Percentiles rank a stretch among this genome's conserved stretches.
Evolutionary conservation across 192 early-diverging fungal genomes (phyloP).

Genomic region (Dimargaris cristalligena): DNA sequence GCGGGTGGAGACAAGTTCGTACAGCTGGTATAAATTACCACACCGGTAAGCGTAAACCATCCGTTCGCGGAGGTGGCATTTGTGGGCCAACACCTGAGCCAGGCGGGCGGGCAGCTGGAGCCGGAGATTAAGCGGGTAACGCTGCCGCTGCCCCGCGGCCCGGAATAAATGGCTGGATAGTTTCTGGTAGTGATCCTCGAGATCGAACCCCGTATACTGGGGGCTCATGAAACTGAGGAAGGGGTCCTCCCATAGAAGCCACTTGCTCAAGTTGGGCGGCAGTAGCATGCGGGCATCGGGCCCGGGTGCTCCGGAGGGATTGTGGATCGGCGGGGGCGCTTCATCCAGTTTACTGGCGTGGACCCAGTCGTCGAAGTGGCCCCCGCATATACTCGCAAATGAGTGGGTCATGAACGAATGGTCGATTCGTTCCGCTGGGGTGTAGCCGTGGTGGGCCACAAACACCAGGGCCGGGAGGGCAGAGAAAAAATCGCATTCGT

Average conservation of each 20-base stretch:
- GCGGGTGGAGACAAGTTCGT: slow-evolving; percentile 36
- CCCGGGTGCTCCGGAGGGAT: no score
- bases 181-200: slow-evolving; percentile 46
- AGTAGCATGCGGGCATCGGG: slow-evolving; percentile 29
- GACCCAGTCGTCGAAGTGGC: slow-evolving; percentile 60
- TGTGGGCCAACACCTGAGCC: slow-evolving; percentile 48
- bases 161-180: slow-evolving; percentile 32
- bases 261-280: slow-evolving; percentile 64
- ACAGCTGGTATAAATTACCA: slow-evolving; percentile 31
- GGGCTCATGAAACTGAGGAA: slow-evolving; percentile 57
- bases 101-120: slow-evolving; percentile 49
- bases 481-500: slow-evolving; percentile 77
- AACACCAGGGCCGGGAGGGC: slow-evolving; percentile 61
- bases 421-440: slow-evolving; percentile 40
- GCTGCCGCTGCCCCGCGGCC: slow-evolving; percentile 26
- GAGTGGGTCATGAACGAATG: slow-evolving; percentile 32
- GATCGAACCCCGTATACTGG: slow-evolving; percentile 48
- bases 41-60: slow-evolving; percentile 40
- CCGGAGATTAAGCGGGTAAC: slow-evolving; percentile 50
- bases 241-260: slow-evolving; percentile 76
- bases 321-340: no score
- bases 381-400: slow-evolving; percentile 68
- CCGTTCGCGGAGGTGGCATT: slow-evolving; percentile 47
- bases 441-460: slow-evolving; percentile 62
- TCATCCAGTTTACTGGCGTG: slow-evolving; percentile 35